phyloP scores from a whole-genome alignment of 1,139 yeast species.

The Kurtzmaniella quercitrusa region DNA sequence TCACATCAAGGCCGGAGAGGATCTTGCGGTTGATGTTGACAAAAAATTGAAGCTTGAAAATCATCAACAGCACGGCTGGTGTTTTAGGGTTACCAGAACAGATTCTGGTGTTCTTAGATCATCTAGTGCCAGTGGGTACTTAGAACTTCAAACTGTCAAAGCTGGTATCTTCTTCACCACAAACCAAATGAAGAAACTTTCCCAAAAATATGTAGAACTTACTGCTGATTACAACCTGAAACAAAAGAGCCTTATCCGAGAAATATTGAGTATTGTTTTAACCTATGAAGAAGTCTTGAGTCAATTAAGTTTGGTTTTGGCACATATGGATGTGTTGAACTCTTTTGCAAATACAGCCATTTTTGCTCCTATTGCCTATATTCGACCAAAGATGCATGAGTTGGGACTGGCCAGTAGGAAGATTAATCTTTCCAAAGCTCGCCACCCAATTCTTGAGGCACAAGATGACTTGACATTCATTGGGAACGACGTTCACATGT shows the following conservation, averaged over 20 bases:
- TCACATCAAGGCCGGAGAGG: constrained; percentile 67
- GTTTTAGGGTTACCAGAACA: constrained; percentile 84
- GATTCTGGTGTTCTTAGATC: constrained; percentile 80
- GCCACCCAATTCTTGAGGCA: constrained; percentile 92
- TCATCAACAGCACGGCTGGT: constrained; percentile 88
- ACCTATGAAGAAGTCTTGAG: constrained; percentile 79
- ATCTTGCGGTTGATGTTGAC: constrained; percentile 74
- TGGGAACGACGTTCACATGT: constrained; percentile 71
- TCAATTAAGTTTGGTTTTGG: constrained; percentile 57
- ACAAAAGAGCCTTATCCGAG: constrained; percentile 75
- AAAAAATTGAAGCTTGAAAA: constrained; percentile 85
- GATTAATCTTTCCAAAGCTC: constrained; percentile 60
- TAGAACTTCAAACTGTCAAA: constrained; percentile 84
- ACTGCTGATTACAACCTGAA: constrained; percentile 66
- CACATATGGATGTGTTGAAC: constrained; percentile 77
- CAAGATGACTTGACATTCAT: constrained; percentile 87
- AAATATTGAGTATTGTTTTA: constrained; percentile 72
- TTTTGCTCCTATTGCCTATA: constrained; percentile 78
- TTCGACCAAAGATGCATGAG: constrained; percentile 61
- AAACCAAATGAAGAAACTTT: constrained; percentile 51
- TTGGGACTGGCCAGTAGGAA: constrained; percentile 41
- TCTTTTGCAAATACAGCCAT: constrained; percentile 85
- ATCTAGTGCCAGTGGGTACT: constrained; percentile 48
- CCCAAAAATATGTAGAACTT: constrained; percentile 55
- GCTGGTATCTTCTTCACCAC: constrained; percentile 94